Percentiles rank a stretch among this genome's conserved stretches.
Conservation (phyloP, 2,329 filamentous ascomycete species). For the Corinectria fuckeliana region DNA sequence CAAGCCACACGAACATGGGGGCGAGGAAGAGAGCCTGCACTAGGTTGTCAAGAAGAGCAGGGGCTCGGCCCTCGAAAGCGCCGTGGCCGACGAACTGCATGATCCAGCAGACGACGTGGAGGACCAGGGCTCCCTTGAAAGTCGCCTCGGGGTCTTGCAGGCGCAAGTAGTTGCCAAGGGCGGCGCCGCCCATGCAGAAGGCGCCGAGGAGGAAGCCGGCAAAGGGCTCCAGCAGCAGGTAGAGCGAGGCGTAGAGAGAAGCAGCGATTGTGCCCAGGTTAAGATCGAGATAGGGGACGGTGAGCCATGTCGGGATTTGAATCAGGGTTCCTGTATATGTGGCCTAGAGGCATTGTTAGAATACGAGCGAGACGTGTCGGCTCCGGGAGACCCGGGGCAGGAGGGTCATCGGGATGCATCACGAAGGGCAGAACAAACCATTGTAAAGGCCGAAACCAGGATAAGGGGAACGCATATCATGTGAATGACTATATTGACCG, state of each 20-base stretch:
- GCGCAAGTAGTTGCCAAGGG: constrained; percentile 77
- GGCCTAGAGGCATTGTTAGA: constrained; percentile 50
- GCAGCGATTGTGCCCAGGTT: constrained; percentile 71
- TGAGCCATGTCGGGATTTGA: constrained; percentile 70
- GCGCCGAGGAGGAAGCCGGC: constrained; percentile 80
- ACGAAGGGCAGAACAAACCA: constrained; percentile 60
- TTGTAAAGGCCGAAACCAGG: constrained; percentile 71
- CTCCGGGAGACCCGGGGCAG: constrained; percentile 5
- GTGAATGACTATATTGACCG: constrained; percentile 79
- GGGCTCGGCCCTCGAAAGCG: constrained; percentile 84
- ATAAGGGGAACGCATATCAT: constrained; percentile 81
- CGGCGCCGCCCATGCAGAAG: constrained; percentile 77
- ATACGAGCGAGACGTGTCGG: background rate
- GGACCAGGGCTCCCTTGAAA: constrained; percentile 64
- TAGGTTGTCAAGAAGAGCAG: constrained; percentile 88
- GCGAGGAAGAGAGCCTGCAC: constrained; percentile 91
- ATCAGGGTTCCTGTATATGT: constrained; percentile 69
- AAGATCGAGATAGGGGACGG: constrained; percentile 69
- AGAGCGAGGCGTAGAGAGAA: constrained; percentile 76
- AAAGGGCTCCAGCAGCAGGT: constrained; percentile 92
- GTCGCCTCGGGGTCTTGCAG: constrained; percentile 58
- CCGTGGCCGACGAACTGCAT: constrained; percentile 93
- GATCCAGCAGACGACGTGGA: constrained; percentile 82
- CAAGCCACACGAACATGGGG: constrained; percentile 97
- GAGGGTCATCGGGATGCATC: background rate